Percentiles rank a stretch among this genome's conserved stretches.
Evolutionary conservation across 805 yeast species (phyloP).

Genomic region (Myxozyma neglecta): DNA sequence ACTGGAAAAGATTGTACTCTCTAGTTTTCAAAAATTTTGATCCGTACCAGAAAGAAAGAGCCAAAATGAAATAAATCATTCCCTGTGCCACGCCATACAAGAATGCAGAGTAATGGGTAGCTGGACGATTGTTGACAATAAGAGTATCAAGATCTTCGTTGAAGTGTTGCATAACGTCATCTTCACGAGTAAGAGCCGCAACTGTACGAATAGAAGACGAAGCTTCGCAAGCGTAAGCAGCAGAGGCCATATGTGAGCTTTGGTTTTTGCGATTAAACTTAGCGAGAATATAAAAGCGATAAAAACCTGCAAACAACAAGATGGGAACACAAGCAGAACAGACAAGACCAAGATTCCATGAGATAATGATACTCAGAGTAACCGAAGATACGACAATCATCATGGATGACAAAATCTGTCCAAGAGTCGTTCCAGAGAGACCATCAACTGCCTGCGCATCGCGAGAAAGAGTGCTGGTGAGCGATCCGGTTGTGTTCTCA

Average conservation of each 20-base stretch:
- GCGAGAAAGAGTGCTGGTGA: slow-evolving; percentile 35
- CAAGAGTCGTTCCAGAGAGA: slow-evolving; percentile 38
- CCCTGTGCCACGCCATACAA: slow-evolving; percentile 46
- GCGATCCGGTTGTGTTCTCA: slow-evolving; percentile 36
- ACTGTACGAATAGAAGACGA: slow-evolving; percentile 47
- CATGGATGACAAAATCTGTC: slow-evolving; percentile 39
- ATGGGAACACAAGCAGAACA: slow-evolving; percentile 43
- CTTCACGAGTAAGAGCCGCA: slow-evolving; percentile 46
- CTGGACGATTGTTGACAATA: slow-evolving; percentile 20
- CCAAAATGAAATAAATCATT: slow-evolving; percentile 45
- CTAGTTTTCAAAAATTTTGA: slow-evolving; percentile 40
- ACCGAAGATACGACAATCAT: slow-evolving; percentile 45
- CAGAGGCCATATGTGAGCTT: slow-evolving; percentile 43
- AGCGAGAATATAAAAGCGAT: slow-evolving; percentile 42
- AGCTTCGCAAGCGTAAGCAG: slow-evolving; percentile 46
- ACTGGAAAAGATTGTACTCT: slow-evolving; percentile 40
- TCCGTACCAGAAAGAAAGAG: slow-evolving; percentile 49
- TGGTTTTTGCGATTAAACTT: slow-evolving; percentile 43
- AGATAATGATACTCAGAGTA: slow-evolving; percentile 43
- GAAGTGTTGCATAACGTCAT: slow-evolving; percentile 41
- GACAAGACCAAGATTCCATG: slow-evolving; percentile 48
- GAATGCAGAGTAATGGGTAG: slow-evolving; percentile 36
- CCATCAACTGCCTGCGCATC: slow-evolving; percentile 40
- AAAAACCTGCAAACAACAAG: slow-evolving; percentile 45
- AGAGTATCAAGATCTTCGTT: slow-evolving; percentile 17